phyloP scores from a whole-genome alignment of 208 protist species.

The Trypanosomatidae sp. region DNA sequence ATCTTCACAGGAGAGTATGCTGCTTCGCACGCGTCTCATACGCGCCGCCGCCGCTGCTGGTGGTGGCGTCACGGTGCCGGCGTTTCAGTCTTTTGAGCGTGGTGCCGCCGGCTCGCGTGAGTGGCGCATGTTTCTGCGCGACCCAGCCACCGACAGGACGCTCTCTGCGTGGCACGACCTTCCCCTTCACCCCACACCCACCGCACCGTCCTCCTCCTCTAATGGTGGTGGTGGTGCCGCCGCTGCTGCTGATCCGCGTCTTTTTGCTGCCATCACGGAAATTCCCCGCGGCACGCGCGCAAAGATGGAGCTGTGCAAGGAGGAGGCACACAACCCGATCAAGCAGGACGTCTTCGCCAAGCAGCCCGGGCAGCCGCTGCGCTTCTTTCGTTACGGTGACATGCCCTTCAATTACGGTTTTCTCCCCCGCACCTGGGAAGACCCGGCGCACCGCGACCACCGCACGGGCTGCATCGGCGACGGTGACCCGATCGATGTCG shows the following conservation, averaged over 20 bases:
- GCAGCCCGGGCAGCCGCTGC: constrained; percentile 56
- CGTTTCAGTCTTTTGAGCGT: no score
- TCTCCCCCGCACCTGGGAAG: constrained; percentile 94
- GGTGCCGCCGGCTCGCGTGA: constrained; percentile 31
- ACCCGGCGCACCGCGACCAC: constrained; percentile 39
- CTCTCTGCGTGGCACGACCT: constrained; percentile 82
- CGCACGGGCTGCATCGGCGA: constrained; percentile 81
- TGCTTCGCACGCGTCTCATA: no score
- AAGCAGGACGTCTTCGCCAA: constrained; percentile 83
- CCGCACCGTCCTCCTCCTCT: no score
- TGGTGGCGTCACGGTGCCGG: no score
- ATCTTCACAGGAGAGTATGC: no score
- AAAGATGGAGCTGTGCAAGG: constrained; percentile 93
- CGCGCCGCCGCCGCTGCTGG: no score
- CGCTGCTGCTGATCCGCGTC: constrained; percentile 20
- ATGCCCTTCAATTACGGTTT: constrained; percentile 96
- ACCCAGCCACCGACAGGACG: neutral
- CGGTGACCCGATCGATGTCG: constrained; percentile 90
- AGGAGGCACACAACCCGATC: constrained; percentile 91
- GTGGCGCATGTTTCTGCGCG: constrained; percentile 64
- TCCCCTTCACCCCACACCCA: constrained; percentile 38
- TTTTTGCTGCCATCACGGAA: constrained; percentile 81
- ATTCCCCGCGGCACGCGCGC: constrained; percentile 89
- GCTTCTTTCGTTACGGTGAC: constrained; percentile 84
- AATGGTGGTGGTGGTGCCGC: no score